Conservation (phyloP, 495 filamentous ascomycete genomes). For the Penicillium fimorum region DNA sequence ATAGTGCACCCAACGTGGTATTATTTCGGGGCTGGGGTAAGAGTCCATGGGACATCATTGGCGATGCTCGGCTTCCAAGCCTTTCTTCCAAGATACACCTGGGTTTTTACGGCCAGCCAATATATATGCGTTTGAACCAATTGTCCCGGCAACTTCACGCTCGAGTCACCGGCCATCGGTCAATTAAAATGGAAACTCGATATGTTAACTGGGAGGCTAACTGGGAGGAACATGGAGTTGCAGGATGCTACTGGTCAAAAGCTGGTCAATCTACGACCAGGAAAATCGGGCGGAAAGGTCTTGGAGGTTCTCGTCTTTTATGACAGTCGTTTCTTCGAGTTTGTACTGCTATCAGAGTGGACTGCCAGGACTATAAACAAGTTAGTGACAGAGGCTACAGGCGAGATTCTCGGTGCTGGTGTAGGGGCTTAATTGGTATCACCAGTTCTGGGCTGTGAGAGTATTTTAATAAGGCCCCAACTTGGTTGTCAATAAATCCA, state of each 20-base stretch:
- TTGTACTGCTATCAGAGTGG: conserved; percentile 3
- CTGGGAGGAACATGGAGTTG: background rate
- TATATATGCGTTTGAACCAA: background rate
- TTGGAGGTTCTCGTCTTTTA: background rate
- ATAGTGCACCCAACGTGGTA: background rate
- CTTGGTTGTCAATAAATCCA: too few species aligned
- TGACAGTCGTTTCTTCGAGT: background rate
- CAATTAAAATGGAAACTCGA: conserved; percentile 2
- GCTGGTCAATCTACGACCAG: background rate
- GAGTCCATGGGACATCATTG: background rate
- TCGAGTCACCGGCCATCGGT: background rate
- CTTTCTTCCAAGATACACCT: conserved; percentile 1
- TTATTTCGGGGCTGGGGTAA: conserved; percentile 1
- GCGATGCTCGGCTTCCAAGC: conserved; percentile 1
- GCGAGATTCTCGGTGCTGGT: background rate
- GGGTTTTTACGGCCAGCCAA: background rate
- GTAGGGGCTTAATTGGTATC: background rate
- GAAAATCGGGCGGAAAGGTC: background rate
- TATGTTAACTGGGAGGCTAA: background rate
- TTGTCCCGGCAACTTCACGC: background rate
- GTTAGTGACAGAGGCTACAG: background rate
- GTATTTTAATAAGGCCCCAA: too few species aligned
- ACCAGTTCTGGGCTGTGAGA: too few species aligned
- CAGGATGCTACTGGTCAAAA: conserved; percentile 1
- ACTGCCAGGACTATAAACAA: background rate